A percentile compares a stretch with the other conserved stretches of the same genome.
Conservation (phyloP, 1,284 basidiomycete genomes). For the Fomes fomentarius region DNA sequence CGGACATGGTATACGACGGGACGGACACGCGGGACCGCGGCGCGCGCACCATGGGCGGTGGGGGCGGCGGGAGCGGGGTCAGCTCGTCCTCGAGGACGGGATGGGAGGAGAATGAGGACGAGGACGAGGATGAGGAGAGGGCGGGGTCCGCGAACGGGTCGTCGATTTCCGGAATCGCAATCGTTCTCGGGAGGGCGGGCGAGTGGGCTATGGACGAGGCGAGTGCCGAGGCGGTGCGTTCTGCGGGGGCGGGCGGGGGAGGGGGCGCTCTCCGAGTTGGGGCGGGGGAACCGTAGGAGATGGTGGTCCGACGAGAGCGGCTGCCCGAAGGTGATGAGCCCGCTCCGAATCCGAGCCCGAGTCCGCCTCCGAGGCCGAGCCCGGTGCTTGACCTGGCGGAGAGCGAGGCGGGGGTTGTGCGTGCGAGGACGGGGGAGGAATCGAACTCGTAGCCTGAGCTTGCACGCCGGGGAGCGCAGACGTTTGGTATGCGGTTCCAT, state of each 20-base stretch:
- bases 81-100: too few relatives aligned
- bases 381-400: too few relatives aligned
- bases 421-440: constrained; percentile 13
- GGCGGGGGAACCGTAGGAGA: constrained; percentile 18
- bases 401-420: constrained; percentile 21
- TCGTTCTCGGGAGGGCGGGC: constrained; percentile 5
- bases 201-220: constrained; percentile 5
- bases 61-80: too few relatives aligned
- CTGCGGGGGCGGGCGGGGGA: constrained; percentile 21
- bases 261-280: constrained; percentile 27
- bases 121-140: constrained; percentile 17
- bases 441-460: constrained; percentile 6
- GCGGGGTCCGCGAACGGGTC: constrained; percentile 33
- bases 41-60: too few relatives aligned
- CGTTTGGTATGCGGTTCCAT: constrained; percentile 33
- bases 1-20: constrained; percentile 13
- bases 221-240: constrained; percentile 16
- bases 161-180: constrained; percentile 18
- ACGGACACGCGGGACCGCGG: constrained; percentile 20
- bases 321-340: constrained; percentile 12
- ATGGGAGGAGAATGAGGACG: background rate
- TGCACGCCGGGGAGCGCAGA: constrained; percentile 26
- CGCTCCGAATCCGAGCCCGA: background rate
- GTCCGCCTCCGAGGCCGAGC: too few relatives aligned
- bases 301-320: constrained; percentile 14